Base-by-base conservation (phyloP, 2,329 filamentous ascomycete species). In the Neonectria punicea region DNA sequence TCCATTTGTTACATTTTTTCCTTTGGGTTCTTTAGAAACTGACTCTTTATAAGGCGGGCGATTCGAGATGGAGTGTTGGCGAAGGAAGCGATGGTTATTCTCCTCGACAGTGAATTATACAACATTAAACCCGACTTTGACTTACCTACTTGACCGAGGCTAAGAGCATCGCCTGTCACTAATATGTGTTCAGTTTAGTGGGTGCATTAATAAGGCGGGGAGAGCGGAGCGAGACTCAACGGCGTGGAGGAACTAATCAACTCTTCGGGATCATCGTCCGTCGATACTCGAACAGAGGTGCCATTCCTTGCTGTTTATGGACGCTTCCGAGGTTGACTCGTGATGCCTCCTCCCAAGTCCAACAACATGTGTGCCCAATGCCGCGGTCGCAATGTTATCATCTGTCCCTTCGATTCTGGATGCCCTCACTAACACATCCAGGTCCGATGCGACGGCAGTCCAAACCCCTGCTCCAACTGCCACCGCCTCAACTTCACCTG, bases 401-500 rank as follows among this genome's bases (percentile, higher is more conserved):
- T 25, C 22, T 25, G 55, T 8, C 43, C n/a, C 13, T 18, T 14
- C 43, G 66, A 84, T 85, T 84, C 74, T 2, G 2, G 25, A 25
- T 25, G 25, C 25, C 79, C 80, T 72, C 84, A 85, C 74, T 85
- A 30, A 30, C 30, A 30, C 25, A 7, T 30, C 9, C 30, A 30
- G 30, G 30, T 3, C 9, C 3, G 30, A 30, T 30, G 9, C 9
- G 9, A 30, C 3, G 30, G 30, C 7, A 8, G 9, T 10, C 30
- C 30, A 9, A 10, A 10, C 30, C 9, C 30, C 30, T 30, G 2
- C 30, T 30, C 30, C 30, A 30, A 30, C 30, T 30, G 84, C 72
- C 80, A 84, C 59, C 81, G 84, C 5, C 79, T 86, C 46, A 81
- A 80, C 61, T 84, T 85, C 9, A 9, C 30, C 9, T 30, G 30